Evolutionary conservation across 495 filamentous ascomycete species (phyloP).

Genomic region (Tetracladium setigerum): DNA sequence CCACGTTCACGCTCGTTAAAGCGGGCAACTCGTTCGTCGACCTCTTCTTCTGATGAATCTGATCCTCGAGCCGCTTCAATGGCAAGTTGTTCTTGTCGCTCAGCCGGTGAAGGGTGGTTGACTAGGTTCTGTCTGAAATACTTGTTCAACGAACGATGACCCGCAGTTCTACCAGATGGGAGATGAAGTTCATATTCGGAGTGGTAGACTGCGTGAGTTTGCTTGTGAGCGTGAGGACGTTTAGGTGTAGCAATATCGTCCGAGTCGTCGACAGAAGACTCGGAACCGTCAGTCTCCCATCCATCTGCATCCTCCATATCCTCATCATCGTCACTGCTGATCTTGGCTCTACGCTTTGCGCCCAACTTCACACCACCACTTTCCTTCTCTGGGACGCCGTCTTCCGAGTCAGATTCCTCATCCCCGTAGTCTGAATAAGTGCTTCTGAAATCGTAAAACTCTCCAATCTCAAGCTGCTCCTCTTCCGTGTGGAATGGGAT

Average conservation of each 20-base stretch:
- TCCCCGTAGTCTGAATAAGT: constrained; percentile 79
- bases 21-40: constrained; percentile 21
- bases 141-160: constrained; percentile 74
- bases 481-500: constrained; percentile 86
- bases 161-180: constrained; percentile 83
- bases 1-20: constrained; percentile 37
- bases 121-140: constrained; percentile 93
- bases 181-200: constrained; percentile 91
- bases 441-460: constrained; percentile 94
- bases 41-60: constrained; percentile 27
- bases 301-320: constrained; percentile 52
- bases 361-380: constrained; percentile 48
- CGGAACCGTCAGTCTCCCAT: constrained; percentile 90
- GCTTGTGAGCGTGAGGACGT: constrained; percentile 59
- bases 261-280: constrained; percentile 71
- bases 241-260: constrained; percentile 61
- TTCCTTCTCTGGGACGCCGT: constrained; percentile 39
- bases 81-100: constrained; percentile 51
- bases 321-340: constrained; percentile 37
- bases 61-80: constrained; percentile 36
- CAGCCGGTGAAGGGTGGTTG: constrained; percentile 64
- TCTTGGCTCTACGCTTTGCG: constrained; percentile 38
- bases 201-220: constrained; percentile 64
- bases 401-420: constrained; percentile 48
- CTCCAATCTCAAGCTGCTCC: constrained; percentile 91